Base-by-base conservation (phyloP, 305 asterid species). In the Fraxinus ornus region DNA sequence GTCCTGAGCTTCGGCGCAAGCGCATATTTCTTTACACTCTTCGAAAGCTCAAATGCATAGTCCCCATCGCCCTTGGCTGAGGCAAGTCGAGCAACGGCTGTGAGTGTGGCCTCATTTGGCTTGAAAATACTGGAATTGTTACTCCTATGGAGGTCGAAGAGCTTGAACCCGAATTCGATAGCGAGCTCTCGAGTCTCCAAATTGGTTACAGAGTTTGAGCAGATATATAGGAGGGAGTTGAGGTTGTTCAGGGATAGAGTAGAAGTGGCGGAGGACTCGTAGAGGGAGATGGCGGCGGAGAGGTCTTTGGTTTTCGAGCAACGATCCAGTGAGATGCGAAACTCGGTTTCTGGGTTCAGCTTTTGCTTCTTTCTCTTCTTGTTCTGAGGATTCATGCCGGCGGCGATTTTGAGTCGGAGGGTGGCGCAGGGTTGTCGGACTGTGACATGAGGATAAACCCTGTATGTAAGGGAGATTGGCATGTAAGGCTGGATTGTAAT, bases 61-160 rank as follows among this genome's bases (percentile, higher is more conserved):
- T 92, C 94, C 0, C 95, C 98, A 1, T 95, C 98, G 4, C 91
- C 94, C 81, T 86, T 93, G 6, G 97, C 92, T n/a, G 95, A 93
- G 22, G 96, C 96, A 66, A 95, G 89, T 82, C 99, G 85, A 19
- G 98, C 92, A 2, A 92, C 81, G 8, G 97, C 94, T 49, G 98
- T 91, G 85, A 90, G 84, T 39, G 98, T 95, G 24, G 98, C 99
- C 88, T 93, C 98, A 75, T 92, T 93, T 3, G 94, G 93, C 85
- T 70, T 89, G 82, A 92, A 80, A 12, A 85, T 86, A 6, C 86
- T 88, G 41, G 83, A 57, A 41, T 36, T 86, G 91, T 82, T 87
- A 4, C 39, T 28, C 17, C 37, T 68, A 7, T 89, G 91, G 77
- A 85, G 86, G 47, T 87, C 62, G 84, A 88, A 95, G 57, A 95